Base-by-base conservation (phyloP, 345 rosid species). In the Camelina hispida region DNA sequence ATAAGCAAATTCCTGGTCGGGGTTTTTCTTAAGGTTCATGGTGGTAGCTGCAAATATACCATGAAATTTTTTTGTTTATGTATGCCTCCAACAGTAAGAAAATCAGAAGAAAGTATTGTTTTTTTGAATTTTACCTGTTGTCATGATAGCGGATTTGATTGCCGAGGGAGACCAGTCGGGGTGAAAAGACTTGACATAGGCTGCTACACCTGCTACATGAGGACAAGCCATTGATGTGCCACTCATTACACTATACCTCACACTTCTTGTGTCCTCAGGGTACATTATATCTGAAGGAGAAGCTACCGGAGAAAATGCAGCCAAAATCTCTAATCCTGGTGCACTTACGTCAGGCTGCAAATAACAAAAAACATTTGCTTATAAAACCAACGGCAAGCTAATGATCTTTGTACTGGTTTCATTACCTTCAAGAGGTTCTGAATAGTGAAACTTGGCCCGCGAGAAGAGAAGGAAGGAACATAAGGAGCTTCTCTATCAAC, bases 171-270 rank as follows among this genome's bases (percentile, higher is more conserved):
- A 82, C 89, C 85, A 85, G 23, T 78, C 61, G 0, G 87, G 80
- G 50, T 80, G 86, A n/a, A 79, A 61, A 5, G 80, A 48, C 58
- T 83, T 83, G 34, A 83, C 77, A 35, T 80, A 80, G 15, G 80
- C 86, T 12, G 80, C 82, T 16, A 61, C 79, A 68, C 84, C 79
- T 42, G 81, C 78, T 22, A 48, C 83, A 76, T 84, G 87, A 12
- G 87, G 85, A 57, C 85, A 84, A 34, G 84, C 38, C 86, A 85
- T 78, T 15, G 85, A 85, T 11, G 86, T 85, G 15, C 85, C 86
- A 16, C 81, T 77, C 51, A 64, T 0, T 53, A 82, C 44, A 59
- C 35, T 76, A 76, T 53, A 85, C 7, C 16, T 79, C 6, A 43
- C 78, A 37, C 38, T 23, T 69, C 82, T 55, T 20, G 25, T 57